A percentile compares a stretch with the other conserved stretches of the same genome.
These are phyloP conservation scores for Fusarium nurragi DNA, from an alignment of 2,329 filamentous ascomycete species.

Conservation along the genomic window DNA sequence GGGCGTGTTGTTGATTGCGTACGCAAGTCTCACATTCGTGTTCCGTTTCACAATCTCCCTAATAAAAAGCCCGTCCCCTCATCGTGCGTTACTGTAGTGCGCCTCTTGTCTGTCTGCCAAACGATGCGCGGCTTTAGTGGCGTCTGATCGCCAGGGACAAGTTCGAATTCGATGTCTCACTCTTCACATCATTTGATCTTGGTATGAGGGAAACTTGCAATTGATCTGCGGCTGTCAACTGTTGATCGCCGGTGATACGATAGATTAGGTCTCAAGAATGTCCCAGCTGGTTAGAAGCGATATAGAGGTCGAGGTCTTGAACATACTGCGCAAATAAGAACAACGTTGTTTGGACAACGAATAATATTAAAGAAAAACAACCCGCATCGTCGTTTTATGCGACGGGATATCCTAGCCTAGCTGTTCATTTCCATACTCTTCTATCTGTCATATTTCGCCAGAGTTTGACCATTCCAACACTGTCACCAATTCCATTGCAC, in stretches of 20 bases:
- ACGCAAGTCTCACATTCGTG: constrained; percentile 30
- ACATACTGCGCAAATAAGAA: background rate
- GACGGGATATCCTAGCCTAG: constrained; percentile 25
- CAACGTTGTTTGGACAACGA: background rate
- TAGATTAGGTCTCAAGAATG: background rate
- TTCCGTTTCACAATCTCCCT: constrained; percentile 16
- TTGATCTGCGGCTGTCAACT: background rate
- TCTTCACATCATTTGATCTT: constrained; percentile 19
- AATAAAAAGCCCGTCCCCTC: background rate
- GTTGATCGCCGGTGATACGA: background rate
- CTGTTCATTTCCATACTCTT: background rate
- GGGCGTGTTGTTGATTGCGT: constrained; percentile 18
- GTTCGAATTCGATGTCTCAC: constrained; percentile 11
- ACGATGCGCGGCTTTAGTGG: constrained; percentile 19
- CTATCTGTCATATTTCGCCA: background rate
- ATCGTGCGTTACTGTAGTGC: background rate
- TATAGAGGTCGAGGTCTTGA: background rate
- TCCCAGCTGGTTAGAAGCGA: background rate
- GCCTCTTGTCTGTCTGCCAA: constrained; percentile 20
- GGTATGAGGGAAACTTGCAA: background rate
- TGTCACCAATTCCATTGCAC: constrained; percentile 8
- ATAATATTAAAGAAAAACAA: constrained; percentile 3
- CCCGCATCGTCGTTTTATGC: constrained; percentile 2
- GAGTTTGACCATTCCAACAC: background rate
- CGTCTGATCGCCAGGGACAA: constrained; percentile 19